Base-by-base conservation (phyloP, 192 early-diverging fungal genomes). In the Linnemannia elongata region DNA sequence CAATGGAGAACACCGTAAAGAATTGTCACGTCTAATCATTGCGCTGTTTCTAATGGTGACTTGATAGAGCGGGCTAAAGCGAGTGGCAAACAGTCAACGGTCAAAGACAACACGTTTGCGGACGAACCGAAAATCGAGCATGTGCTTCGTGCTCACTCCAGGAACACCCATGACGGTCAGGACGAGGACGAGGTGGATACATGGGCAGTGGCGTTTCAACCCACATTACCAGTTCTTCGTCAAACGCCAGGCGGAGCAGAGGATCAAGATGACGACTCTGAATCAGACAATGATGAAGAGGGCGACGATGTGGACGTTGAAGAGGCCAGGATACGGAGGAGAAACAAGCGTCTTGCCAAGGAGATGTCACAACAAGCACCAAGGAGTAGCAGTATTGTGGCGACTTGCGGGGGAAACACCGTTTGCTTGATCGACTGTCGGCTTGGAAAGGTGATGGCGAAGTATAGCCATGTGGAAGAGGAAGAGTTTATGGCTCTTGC, bases 391-490 rank as follows among this genome's bases (percentile, higher is more conserved):
- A 88, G 83, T 22, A 72, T 90, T 30, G 83, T 89, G 7, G 91
- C 91, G 4, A 83, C 89, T 5, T 90, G 89, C 73, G 89, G 90
- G 41, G 89, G 80, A 2, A 87, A 90, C 47, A 88, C 88, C 10
- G 75, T 92, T 35, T 83, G 88, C 41, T 66, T 92, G 44, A 87
- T 92, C 24, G 90, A 92, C 73, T 83, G 86, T 49, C 66, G 74
- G 12, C 80, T 88, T 47, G 89, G 88, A 27, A 88, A 82, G 22
- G 75, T 89, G 9, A 57, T 88, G 42, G 88, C 82, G 55, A 92
- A 91, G 74, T 92, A 91, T 47, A 91, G 88, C 4, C 91, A 92
- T 69, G 69, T 90, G 9, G 87, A 89, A n/a, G 79, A 88, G 15
- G 91, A 92, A 76, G 79, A 85, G 33, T 90, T 92, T 76, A 90